Conservation (phyloP, 495 filamentous ascomycete species). For the Tetracladium setigerum region DNA sequence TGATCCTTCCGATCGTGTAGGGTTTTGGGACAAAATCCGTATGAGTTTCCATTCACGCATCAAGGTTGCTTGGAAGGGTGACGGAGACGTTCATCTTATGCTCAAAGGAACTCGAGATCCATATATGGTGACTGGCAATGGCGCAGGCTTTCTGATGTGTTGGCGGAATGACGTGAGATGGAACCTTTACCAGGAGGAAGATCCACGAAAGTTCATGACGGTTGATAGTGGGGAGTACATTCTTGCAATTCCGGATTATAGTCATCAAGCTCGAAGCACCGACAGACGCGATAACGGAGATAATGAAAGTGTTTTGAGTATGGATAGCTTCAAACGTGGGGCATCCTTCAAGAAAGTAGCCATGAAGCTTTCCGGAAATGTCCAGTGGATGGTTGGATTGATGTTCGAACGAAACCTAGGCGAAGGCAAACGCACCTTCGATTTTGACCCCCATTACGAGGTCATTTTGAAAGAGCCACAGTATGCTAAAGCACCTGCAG, state of each 20-base stretch:
- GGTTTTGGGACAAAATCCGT: slow-evolving; percentile 99
- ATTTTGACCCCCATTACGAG: slow-evolving; percentile 88
- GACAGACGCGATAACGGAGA: slow-evolving; percentile 48
- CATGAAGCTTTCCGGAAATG: slow-evolving; percentile 95
- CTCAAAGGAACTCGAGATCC: slow-evolving; percentile 92
- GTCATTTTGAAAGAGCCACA: slow-evolving; percentile 77
- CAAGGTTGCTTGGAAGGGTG: slow-evolving; percentile 82
- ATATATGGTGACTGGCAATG: slow-evolving; percentile 85
- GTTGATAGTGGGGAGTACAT: slow-evolving; percentile 93
- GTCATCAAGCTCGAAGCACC: slow-evolving; percentile 69
- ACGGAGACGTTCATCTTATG: slow-evolving; percentile 91
- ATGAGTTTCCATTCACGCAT: slow-evolving; percentile 92
- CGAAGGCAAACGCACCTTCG: slow-evolving; percentile 61
- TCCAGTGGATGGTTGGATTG: slow-evolving; percentile 82
- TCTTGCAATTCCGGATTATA: slow-evolving; percentile 88
- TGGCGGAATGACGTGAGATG: slow-evolving; percentile 89
- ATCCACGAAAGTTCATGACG: slow-evolving; percentile 89
- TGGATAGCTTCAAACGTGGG: slow-evolving; percentile 59
- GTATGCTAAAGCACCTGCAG: slow-evolving; percentile 49
- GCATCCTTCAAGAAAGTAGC: slow-evolving; percentile 92
- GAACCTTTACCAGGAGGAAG: slow-evolving; percentile 71
- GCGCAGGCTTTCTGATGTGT: slow-evolving; percentile 94
- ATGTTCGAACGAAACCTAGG: slow-evolving; percentile 79
- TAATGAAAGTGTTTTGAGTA: slow-evolving; percentile 53
- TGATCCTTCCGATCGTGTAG: slow-evolving; percentile 86